These are phyloP conservation scores for Trichoderma brevicompactum DNA, from an alignment of 2,329 filamentous ascomycete species.

Conservation along the genomic window DNA sequence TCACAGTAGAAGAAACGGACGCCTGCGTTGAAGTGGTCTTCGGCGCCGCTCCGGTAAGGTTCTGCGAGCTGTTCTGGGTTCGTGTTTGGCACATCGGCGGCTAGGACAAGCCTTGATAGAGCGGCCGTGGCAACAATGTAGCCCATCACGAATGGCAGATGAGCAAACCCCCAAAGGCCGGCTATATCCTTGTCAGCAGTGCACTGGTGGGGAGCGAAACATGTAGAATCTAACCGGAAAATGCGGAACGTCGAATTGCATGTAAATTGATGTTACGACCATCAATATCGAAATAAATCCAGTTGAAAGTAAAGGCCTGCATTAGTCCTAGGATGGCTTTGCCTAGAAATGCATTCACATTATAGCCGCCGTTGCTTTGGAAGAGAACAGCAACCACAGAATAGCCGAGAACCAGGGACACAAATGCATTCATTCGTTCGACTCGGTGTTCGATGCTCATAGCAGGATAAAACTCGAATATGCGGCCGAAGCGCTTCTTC, in stretches of 20 bases:
- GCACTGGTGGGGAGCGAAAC: background rate
- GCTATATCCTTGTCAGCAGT: slow-evolving; percentile 40
- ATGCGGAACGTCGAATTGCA: slow-evolving; percentile 60
- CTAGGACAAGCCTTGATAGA: slow-evolving; percentile 62
- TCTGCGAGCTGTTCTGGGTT: slow-evolving; percentile 55
- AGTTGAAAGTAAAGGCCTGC: slow-evolving; percentile 64
- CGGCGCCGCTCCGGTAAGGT: slow-evolving; percentile 54
- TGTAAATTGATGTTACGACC: slow-evolving; percentile 60
- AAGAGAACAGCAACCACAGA: slow-evolving; percentile 65
- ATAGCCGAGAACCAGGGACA: slow-evolving; percentile 67
- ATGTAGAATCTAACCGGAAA: slow-evolving; percentile 43
- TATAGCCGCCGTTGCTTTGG: slow-evolving; percentile 53
- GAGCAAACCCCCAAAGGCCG: slow-evolving; percentile 58
- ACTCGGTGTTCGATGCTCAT: slow-evolving; percentile 69
- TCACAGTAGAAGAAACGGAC: slow-evolving; percentile 67
- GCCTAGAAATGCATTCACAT: slow-evolving; percentile 62
- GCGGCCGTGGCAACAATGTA: slow-evolving; percentile 64
- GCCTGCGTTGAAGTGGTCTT: slow-evolving; percentile 54
- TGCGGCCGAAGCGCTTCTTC: slow-evolving; percentile 38
- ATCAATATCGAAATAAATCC: slow-evolving; percentile 68
- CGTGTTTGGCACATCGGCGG: slow-evolving; percentile 56
- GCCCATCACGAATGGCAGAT: slow-evolving; percentile 66
- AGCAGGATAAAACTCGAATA: slow-evolving; percentile 64
- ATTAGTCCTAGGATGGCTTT: slow-evolving; percentile 64
- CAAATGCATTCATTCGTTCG: slow-evolving; percentile 67